Base-by-base conservation (phyloP, 768 basidiomycete species). In the Dentipellis sp. region DNA sequence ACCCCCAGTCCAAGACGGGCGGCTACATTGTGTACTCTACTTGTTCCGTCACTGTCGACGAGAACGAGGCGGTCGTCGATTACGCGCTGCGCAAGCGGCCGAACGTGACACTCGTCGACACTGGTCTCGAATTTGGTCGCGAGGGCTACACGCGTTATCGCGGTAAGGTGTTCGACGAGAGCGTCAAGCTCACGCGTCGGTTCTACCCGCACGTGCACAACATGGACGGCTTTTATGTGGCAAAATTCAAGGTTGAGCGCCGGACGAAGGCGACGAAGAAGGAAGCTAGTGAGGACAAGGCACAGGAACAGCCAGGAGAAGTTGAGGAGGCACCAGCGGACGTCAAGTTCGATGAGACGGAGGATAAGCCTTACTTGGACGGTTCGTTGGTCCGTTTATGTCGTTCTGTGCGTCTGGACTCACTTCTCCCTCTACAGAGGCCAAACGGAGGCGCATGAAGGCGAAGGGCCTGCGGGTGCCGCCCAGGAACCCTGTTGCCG, bases 201-300 rank as follows among this genome's bases (percentile, higher is more conserved):
- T 95, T 93, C 70, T 95, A 94, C 68, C 91, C 94, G 14, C 94
- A 97, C 70, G 94, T 97, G 64, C 94, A 97, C 73, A 99, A 99
- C 72, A 97, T 98, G 94, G 97, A 99, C 68, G 97, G 97, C 5
- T 99, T 99, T 79, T 99, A 80, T 69, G 94, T 98, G 55, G 95
- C 95, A 57, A 98, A 98, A 71, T 91, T 99, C 79, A 94, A 90
- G 71, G 86, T 98, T n/a, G 87, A 83, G 67, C 90, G 83, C 71
- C 78, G 86, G 57, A 67, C 73, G 50, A 94, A 88, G 72, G 65
- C 56, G 37, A 65, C 64, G 54, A 66, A 63, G 39, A 69, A 69
- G 49, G 60, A 60, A 8, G 69, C 65, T 36, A 73, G 69, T 34
- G 59, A 53, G 4, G 69, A 63, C 39, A 65, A 51, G n/a, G 56